These are phyloP conservation scores for Aspergillus aculeatus DNA, from an alignment of 2,329 filamentous ascomycete genomes.

Conservation along the genomic window DNA sequence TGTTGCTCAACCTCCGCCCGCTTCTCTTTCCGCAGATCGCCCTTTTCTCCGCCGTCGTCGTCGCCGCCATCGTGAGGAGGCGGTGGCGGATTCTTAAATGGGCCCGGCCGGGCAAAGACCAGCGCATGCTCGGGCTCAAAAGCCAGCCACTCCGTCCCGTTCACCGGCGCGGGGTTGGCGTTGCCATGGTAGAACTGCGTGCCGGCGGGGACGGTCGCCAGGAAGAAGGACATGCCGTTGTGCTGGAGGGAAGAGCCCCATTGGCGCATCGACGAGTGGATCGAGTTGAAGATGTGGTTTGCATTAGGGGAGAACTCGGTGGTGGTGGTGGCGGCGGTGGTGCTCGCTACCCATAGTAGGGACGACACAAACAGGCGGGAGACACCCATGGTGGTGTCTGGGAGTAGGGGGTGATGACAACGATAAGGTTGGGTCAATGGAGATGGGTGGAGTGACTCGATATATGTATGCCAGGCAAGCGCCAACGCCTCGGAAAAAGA, in stretches of 20 bases:
- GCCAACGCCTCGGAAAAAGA: background rate
- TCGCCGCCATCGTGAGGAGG: slow-evolving; percentile 5
- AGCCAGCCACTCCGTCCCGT: slow-evolving; percentile 67
- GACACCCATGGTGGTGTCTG: background rate
- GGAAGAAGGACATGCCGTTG: slow-evolving; percentile 72
- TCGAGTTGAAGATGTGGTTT: slow-evolving; percentile 68
- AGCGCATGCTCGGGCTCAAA: slow-evolving; percentile 75
- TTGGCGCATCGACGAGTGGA: slow-evolving; percentile 70
- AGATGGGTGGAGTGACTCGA: background rate
- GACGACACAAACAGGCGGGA: background rate
- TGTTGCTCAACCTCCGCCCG: background rate
- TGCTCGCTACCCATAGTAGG: background rate
- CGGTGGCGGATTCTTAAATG: slow-evolving; percentile 11
- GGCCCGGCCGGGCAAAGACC: slow-evolving; percentile 52
- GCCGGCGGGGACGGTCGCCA: slow-evolving; percentile 63
- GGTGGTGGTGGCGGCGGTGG: background rate
- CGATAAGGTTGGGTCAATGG: background rate
- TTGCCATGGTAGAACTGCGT: slow-evolving; percentile 69
- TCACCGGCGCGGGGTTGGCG: slow-evolving; percentile 45
- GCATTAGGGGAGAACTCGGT: slow-evolving; percentile 46
- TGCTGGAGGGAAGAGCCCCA: slow-evolving; percentile 72
- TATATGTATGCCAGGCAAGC: background rate
- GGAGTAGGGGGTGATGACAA: background rate
- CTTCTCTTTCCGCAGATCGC: background rate
- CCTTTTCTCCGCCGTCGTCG: background rate